A percentile compares a stretch with the other conserved stretches of the same genome.
Evolutionary conservation across 1,284 basidiomycete genomes (phyloP).

Genomic region (Sporisorium exsertum): DNA sequence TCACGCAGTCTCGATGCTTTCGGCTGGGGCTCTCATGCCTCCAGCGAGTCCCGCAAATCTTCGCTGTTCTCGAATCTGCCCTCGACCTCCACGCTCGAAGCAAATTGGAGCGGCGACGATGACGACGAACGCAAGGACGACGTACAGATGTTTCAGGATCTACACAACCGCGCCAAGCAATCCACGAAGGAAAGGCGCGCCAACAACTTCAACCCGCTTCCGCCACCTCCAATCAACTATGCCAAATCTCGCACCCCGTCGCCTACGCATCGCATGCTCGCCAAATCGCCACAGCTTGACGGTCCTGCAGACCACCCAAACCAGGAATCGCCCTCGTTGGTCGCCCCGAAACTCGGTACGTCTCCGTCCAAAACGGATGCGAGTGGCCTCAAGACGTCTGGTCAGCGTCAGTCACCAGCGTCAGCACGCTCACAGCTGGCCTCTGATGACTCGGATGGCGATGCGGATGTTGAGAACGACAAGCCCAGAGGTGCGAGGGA

Average conservation of each 20-base stretch:
- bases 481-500: slow-evolving; percentile 6
- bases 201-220: slow-evolving; percentile 19
- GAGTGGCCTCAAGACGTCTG: neutral
- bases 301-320: neutral
- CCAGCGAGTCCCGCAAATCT: slow-evolving; percentile 18
- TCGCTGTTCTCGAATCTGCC: slow-evolving; percentile 43
- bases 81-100: slow-evolving; percentile 30
- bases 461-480: slow-evolving; percentile 45
- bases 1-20: slow-evolving; percentile 38
- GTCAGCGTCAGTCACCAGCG: slow-evolving; percentile 24
- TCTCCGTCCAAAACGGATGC: neutral
- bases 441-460: slow-evolving; percentile 38
- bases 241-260: slow-evolving; percentile 31
- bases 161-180: slow-evolving; percentile 32
- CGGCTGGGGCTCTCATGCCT: slow-evolving; percentile 29
- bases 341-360: slow-evolving; percentile 7
- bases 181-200: slow-evolving; percentile 34
- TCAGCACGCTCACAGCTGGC: slow-evolving; percentile 21
- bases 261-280: slow-evolving; percentile 32
- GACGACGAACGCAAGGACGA: slow-evolving; percentile 43
- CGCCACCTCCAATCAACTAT: slow-evolving; percentile 41
- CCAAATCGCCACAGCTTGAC: slow-evolving; percentile 36
- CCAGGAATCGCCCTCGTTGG: slow-evolving; percentile 3
- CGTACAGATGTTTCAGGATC: slow-evolving; percentile 30
- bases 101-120: slow-evolving; percentile 51